Percentiles rank a stretch among this genome's conserved stretches.
These are phyloP conservation scores for Hanseniaspora clermontiae DNA, from an alignment of 805 yeast genomes.

Conservation along the genomic window DNA sequence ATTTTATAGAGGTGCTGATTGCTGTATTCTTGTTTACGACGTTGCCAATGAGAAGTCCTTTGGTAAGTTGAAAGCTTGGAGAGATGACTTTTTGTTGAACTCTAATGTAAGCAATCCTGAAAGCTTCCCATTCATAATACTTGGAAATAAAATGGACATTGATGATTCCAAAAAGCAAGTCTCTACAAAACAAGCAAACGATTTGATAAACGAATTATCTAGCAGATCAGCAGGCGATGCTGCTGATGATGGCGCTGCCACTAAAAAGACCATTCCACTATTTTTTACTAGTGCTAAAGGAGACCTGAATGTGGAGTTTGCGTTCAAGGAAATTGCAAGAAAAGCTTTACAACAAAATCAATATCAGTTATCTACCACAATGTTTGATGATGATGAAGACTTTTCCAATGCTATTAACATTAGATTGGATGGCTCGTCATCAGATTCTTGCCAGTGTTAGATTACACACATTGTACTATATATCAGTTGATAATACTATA, in stretches of 20 bases:
- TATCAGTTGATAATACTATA: neutral
- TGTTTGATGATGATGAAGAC: slow-evolving; percentile 81
- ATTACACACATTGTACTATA: neutral
- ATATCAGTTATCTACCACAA: slow-evolving; percentile 52
- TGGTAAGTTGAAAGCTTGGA: slow-evolving; percentile 81
- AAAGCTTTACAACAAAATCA: slow-evolving; percentile 87
- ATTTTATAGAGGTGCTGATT: slow-evolving; percentile 93
- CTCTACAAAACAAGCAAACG: slow-evolving; percentile 46
- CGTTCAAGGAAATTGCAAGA: slow-evolving; percentile 90
- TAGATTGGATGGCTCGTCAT: slow-evolving; percentile 66
- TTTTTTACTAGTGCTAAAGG: slow-evolving; percentile 98
- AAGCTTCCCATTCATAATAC: slow-evolving; percentile 85
- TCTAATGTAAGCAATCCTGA: slow-evolving; percentile 90
- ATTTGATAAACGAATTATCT: slow-evolving; percentile 49
- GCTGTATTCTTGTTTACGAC: slow-evolving; percentile 91
- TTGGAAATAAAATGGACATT: slow-evolving; percentile 90
- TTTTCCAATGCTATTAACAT: slow-evolving; percentile 94
- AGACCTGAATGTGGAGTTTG: slow-evolving; percentile 86
- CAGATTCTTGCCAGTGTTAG: slow-evolving; percentile 62
- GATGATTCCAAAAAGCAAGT: slow-evolving; percentile 78
- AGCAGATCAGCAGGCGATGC: neutral
- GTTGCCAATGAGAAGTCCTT: slow-evolving; percentile 90
- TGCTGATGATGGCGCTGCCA: neutral
- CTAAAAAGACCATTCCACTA: slow-evolving; percentile 53
- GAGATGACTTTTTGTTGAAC: slow-evolving; percentile 88